Evolutionary conservation across 495 filamentous ascomycete genomes (phyloP).

Genomic region (Aspergillus funiculosus): DNA sequence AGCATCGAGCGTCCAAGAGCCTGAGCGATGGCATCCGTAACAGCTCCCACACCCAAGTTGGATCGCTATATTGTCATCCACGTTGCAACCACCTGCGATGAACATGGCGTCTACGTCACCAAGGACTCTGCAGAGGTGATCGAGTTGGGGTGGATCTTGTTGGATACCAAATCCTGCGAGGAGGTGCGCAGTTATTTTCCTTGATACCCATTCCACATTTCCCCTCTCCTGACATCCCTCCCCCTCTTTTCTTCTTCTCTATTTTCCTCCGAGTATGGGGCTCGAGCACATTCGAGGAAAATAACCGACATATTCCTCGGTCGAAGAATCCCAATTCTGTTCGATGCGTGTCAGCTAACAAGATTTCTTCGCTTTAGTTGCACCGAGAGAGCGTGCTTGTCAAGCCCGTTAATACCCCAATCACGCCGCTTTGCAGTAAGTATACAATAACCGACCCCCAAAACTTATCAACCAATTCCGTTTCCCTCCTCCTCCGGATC

Average conservation of each 20-base stretch:
- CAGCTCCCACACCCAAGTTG: conserved; percentile 57
- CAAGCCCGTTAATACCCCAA: conserved; percentile 96
- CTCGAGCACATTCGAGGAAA: conserved; percentile 13
- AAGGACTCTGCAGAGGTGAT: conserved; percentile 99
- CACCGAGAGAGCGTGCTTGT: conserved; percentile 93
- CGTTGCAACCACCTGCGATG: conserved; percentile 97
- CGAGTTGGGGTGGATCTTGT: conserved; percentile 94
- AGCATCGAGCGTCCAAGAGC: conserved; percentile 10
- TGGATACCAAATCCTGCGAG: conserved; percentile 84
- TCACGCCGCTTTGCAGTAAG: conserved; percentile 98
- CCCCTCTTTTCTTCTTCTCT: conserved; percentile 15
- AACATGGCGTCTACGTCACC: conserved; percentile 98
- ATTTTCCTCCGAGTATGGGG: conserved; percentile 4
- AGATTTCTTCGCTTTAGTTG: conserved; percentile 49
- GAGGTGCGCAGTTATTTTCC: conserved; percentile 57
- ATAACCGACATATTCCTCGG: not conserved
- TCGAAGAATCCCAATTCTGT: conserved; percentile 3
- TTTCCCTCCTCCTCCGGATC: conserved; percentile 9
- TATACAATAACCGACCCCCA: conserved; percentile 20
- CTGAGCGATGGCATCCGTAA: conserved; percentile 44
- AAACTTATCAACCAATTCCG: conserved; percentile 5
- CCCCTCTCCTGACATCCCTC: conserved; percentile 15
- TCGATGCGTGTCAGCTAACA: conserved; percentile 14
- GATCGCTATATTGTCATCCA: conserved; percentile 97
- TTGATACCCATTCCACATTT: conserved; percentile 10